Base-by-base conservation (phyloP, 1,284 basidiomycete species). In the Rhodotorula sp. region DNA sequence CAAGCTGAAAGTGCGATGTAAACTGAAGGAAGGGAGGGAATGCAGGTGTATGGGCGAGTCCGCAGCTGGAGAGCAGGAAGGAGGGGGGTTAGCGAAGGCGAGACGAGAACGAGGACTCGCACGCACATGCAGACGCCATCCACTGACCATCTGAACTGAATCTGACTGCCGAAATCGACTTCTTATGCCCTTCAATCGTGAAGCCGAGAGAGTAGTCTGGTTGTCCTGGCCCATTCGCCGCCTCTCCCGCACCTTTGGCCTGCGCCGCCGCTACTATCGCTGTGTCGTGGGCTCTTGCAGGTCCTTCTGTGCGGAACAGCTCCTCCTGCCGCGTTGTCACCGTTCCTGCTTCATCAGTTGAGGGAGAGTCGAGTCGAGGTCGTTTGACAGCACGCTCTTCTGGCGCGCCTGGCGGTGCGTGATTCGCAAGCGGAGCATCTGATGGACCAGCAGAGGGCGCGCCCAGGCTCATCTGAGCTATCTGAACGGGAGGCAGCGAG, bases 131-230 rank as follows among this genome's bases (percentile, higher is more conserved):
- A 4, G 80, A 81, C 13, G 81, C 78, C 13, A 85, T 75, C n/a
- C 74, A 77, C 16, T 67, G 60, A 0, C 83, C 84, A 66, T 83
- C 80, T 0, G 80, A 80, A 2, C 82, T 82, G 77, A 85, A 84
- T 26, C 76, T 75, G 26, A 84, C 69, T 3, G 80, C 76, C 2
- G 83, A 82, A 28, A 84, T 77, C 6, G 78, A 73, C 34, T 81
- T 78, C 6, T 77, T 70, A 76, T 85, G 84, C 0, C 80, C 84
- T 13, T 68, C 63, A 1, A 85, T 75, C 0, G 81, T 81, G 67
- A 80, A 81, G 26, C 77, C 60, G 3, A 80, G 75, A 26, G 64
- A 20, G 63, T 76, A 77, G 10, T 30, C n/a, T 34, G 53, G 47
- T 11, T 24, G 24, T 28, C 30, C 61, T 0, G 5, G 15, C 2